A percentile compares a stretch with the other conserved stretches of the same genome.
These are phyloP conservation scores for Mitragyna speciosa DNA, from an alignment of 257 asterid species.

Conservation along the genomic window DNA sequence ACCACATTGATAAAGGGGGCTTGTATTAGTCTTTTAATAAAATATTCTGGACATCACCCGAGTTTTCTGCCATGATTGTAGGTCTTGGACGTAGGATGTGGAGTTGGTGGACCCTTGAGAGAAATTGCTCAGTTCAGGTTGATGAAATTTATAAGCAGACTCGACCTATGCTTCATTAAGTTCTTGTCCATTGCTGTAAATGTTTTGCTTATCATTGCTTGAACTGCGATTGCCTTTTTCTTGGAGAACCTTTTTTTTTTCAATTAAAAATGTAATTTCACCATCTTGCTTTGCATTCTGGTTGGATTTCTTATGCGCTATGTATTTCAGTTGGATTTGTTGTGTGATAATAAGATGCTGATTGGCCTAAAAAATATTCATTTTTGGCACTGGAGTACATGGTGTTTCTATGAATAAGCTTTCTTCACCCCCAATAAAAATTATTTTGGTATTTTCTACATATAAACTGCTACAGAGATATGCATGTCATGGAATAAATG, in stretches of 20 bases:
- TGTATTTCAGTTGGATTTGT: neutral
- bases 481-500: neutral
- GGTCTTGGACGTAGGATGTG: constrained; percentile 99
- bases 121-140: constrained; percentile 96
- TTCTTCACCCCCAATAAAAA: neutral
- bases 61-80: constrained; percentile 29
- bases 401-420: neutral
- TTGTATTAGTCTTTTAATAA: neutral
- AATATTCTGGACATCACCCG: neutral
- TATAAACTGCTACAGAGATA: neutral
- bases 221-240: neutral
- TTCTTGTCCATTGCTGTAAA: neutral
- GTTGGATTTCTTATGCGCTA: neutral
- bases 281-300: neutral
- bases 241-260: neutral
- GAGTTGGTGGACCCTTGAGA: constrained; percentile 96
- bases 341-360: neutral
- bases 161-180: neutral
- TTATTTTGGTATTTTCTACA: neutral
- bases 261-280: neutral
- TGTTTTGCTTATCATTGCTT: constrained; percentile 3
- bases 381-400: neutral
- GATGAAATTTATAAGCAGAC: neutral
- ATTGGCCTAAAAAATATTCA: neutral
- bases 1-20: neutral